Conservation (phyloP, 129 eudicot genomes). For the Kitagawia praeruptora region DNA sequence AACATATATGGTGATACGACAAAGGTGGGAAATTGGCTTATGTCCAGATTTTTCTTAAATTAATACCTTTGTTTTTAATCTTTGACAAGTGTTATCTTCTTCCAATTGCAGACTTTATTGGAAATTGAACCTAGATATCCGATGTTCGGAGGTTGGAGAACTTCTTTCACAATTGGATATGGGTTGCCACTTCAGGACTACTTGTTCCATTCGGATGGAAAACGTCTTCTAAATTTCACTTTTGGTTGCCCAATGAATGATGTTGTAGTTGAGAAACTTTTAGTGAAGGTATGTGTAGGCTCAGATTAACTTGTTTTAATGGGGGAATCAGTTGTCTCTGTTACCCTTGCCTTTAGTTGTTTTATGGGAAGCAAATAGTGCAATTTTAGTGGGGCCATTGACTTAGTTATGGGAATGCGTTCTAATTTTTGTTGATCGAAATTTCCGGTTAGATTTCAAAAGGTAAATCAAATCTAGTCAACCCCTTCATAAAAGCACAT, state of each 20-base stretch:
- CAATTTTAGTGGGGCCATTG: background rate
- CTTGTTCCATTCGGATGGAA: slow-evolving; percentile 69
- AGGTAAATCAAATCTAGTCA: background rate
- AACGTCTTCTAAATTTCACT: slow-evolving; percentile 56
- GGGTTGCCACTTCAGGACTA: slow-evolving; percentile 81
- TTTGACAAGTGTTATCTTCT: slow-evolving; percentile 10
- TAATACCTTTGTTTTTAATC: background rate
- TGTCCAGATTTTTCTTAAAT: background rate
- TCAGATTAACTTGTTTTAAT: slow-evolving; percentile 8
- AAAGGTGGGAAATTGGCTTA: slow-evolving; percentile 36
- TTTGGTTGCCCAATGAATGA: slow-evolving; percentile 85
- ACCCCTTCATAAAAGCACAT: background rate
- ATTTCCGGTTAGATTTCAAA: background rate
- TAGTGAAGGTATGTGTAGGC: slow-evolving; percentile 71
- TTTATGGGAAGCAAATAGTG: background rate
- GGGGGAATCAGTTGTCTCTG: background rate
- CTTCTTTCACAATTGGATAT: slow-evolving; percentile 88
- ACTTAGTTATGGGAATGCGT: background rate
- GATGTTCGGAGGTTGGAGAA: slow-evolving; percentile 97
- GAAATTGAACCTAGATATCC: slow-evolving; percentile 96
- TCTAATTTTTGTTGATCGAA: background rate
- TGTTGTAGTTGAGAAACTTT: slow-evolving; percentile 66
- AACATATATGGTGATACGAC: slow-evolving; percentile 53
- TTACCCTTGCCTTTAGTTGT: background rate
- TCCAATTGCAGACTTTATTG: slow-evolving; percentile 65